phyloP scores from a whole-genome alignment of 192 early-diverging fungal species.

The Physocladia obscura region DNA sequence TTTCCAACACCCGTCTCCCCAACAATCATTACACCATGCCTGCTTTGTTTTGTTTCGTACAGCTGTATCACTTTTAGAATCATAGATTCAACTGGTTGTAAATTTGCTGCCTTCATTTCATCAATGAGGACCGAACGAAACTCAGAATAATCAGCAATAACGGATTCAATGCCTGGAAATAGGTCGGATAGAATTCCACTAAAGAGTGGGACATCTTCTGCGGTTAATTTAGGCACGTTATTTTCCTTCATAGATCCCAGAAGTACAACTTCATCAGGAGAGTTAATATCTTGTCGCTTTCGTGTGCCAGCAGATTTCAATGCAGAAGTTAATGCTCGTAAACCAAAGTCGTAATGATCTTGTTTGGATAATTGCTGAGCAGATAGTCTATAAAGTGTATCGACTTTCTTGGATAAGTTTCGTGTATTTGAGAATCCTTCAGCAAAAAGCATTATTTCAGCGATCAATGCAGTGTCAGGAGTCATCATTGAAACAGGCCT shows the following conservation, averaged over 20 bases:
- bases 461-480: conserved; percentile 60
- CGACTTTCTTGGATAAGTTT: conserved; percentile 55
- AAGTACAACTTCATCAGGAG: conserved; percentile 55
- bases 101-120: conserved; percentile 47
- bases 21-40: conserved; percentile 67
- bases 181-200: conserved; percentile 57
- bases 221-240: conserved; percentile 60
- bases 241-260: conserved; percentile 55
- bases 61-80: conserved; percentile 57
- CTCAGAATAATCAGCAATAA: conserved; percentile 48
- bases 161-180: conserved; percentile 56
- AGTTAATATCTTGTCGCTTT: conserved; percentile 47
- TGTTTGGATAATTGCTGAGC: conserved; percentile 65
- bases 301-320: conserved; percentile 48
- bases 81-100: conserved; percentile 44
- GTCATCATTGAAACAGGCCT: conserved; percentile 66
- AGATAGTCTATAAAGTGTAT: conserved; percentile 59
- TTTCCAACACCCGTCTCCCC: conserved; percentile 59
- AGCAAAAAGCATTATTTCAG: conserved; percentile 66
- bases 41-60: conserved; percentile 53
- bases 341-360: conserved; percentile 63
- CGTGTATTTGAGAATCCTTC: conserved; percentile 63
- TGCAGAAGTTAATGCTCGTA: conserved; percentile 54
- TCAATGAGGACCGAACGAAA: conserved; percentile 49
- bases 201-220: conserved; percentile 63